Conservation (phyloP, 164 flowering plant species). For the Annona cherimola region DNA sequence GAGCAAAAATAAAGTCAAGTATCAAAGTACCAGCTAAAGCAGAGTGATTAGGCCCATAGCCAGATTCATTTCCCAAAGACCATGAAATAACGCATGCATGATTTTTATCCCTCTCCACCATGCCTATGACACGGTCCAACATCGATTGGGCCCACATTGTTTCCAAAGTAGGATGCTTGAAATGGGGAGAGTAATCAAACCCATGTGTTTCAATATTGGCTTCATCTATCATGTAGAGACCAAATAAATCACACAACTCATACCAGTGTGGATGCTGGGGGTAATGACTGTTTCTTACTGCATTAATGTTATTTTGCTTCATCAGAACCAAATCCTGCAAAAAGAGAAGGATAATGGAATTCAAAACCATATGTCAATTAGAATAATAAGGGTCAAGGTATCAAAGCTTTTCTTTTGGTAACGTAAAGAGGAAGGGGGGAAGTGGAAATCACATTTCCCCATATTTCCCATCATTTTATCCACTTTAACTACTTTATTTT, state of each 20-base stretch:
- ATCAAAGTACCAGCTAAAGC: constrained; percentile 65
- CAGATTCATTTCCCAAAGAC: constrained; percentile 95
- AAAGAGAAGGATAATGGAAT: constrained; percentile 8
- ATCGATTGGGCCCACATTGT: constrained; percentile 79
- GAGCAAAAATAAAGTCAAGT: neutral
- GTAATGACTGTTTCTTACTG: constrained; percentile 97
- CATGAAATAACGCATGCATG: constrained; percentile 87
- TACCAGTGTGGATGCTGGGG: constrained; percentile 99
- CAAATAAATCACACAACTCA: constrained; percentile 89
- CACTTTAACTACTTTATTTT: too few relatives aligned
- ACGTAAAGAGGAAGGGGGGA: neutral
- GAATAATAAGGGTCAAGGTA: neutral
- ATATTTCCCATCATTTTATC: too few relatives aligned
- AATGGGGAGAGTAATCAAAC: constrained; percentile 44
- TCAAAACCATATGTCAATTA: neutral
- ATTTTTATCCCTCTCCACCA: constrained; percentile 99
- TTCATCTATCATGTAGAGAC: constrained; percentile 97
- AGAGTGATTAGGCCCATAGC: constrained; percentile 94
- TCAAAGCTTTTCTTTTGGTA: neutral
- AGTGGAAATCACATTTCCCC: too few relatives aligned
- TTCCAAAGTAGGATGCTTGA: constrained; percentile 81
- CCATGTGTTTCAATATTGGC: constrained; percentile 99
- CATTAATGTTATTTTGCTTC: constrained; percentile 94
- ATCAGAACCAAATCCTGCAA: constrained; percentile 83
- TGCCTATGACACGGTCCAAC: constrained; percentile 90